Base-by-base conservation (phyloP, 164 flowering plant species). In the Cinnamomum micranthum region DNA sequence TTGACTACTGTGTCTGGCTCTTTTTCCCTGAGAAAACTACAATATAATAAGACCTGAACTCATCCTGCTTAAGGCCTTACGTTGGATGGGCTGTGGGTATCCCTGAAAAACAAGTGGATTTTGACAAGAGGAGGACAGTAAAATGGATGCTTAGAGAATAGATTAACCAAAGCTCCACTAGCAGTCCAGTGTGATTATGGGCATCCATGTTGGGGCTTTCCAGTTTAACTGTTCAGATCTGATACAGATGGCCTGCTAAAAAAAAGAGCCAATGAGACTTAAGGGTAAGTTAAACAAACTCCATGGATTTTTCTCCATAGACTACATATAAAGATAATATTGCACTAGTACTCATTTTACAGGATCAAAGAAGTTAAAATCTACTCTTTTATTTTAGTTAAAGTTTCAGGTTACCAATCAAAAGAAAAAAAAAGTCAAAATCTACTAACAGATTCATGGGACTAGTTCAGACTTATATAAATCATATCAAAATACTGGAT, bases 401-500 rank as follows among this genome's bases (percentile, higher is more conserved):
- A 41, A 41, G 11, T 9, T 41, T 41, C 47, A 2, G 2, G 11
- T 41, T 9, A 41, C 47, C 47, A 7, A 41, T 41, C 51, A 65
- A 23, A 65, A 23, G 5, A n/a, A 65, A n/a, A 65, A 65, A 25
- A 17, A 4, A 60, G 13, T 60, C 22, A 58, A 71, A 20, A 4
- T 69, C n/a, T 47, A 27, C 33, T 47, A 1, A 13, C 25, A 23
- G 71, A 25, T 70, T 12, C 14, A 70, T 70, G 6, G 74, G 47
- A 51, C 74, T 25, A 50, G 58, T 47, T 14, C 68, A 62, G 47
- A 62, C 59, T 62, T 72, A 22, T 58, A 72, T 71, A 64, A 64
- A 50, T 58, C 63, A 12, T 20, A 20, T 68, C 25, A 20, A 5
- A 33, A 20, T 47, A 72, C 13, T 77, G 15, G 14, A 3, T 55